These are phyloP conservation scores for Cryptosporidium canis DNA, from an alignment of 169 alveolate genomes.

Conservation along the genomic window DNA sequence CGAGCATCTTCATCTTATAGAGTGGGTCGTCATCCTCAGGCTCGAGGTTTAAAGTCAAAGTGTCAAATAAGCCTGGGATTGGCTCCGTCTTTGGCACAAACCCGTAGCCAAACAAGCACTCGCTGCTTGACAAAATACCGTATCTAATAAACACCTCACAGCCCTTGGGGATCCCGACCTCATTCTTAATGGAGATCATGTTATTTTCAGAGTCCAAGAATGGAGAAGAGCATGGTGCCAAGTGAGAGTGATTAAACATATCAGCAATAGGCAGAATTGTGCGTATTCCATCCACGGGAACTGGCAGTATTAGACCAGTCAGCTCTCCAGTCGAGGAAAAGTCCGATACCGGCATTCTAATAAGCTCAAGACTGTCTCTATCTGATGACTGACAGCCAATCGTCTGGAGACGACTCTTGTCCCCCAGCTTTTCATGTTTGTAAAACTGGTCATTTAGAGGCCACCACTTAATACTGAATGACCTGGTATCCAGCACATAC, in stretches of 20 bases:
- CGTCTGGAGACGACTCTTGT: not conserved
- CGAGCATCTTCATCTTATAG: constrained; percentile 55
- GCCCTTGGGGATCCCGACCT: constrained; percentile 16
- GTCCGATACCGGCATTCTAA: constrained; percentile 21
- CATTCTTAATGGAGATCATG: constrained; percentile 17
- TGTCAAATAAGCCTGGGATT: constrained; percentile 30
- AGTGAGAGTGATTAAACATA: constrained; percentile 58
- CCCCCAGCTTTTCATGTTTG: not conserved
- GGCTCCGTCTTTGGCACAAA: constrained; percentile 52
- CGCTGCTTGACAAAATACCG: constrained; percentile 40
- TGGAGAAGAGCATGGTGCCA: constrained; percentile 68
- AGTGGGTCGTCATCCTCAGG: constrained; percentile 68
- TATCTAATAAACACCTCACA: constrained; percentile 41
- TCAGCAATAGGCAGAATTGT: constrained; percentile 58
- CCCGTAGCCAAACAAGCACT: constrained; percentile 54
- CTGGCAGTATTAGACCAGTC: constrained; percentile 7
- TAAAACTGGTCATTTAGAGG: constrained; percentile 25
- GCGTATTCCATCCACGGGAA: constrained; percentile 47
- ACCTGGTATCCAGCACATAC: constrained; percentile 53
- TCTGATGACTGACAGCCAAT: not conserved
- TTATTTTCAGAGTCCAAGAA: constrained; percentile 6
- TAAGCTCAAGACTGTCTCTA: not conserved
- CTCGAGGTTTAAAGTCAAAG: constrained; percentile 50
- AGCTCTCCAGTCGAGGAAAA: not conserved
- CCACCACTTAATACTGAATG: constrained; percentile 63